These are phyloP conservation scores for Hermanozyma aechmeae DNA, from an alignment of 805 yeast genomes.

Conservation along the genomic window DNA sequence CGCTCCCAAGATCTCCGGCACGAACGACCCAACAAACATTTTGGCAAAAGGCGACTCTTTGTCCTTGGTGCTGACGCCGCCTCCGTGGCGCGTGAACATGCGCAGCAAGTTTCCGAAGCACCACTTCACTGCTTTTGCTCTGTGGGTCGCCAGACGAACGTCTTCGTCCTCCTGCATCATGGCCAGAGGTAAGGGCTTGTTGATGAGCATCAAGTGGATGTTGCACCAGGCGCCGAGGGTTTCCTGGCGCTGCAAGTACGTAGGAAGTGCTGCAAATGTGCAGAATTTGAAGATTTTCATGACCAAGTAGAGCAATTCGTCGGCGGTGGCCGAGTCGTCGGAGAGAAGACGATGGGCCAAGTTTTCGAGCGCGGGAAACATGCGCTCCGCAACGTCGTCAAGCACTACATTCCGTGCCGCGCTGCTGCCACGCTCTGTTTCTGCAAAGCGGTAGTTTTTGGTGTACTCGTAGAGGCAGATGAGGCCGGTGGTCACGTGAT, in stretches of 20 bases:
- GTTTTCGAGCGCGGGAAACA: slow-evolving; percentile 28
- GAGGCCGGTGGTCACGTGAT: slow-evolving; percentile 30
- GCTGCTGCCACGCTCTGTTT: slow-evolving; percentile 30
- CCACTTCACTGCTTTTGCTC: slow-evolving; percentile 36
- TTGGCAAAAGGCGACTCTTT: slow-evolving; percentile 19
- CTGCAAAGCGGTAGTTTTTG: slow-evolving; percentile 30
- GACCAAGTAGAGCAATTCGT: slow-evolving; percentile 27
- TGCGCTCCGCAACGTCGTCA: slow-evolving; percentile 24
- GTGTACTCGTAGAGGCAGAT: slow-evolving; percentile 32
- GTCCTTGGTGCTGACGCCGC: slow-evolving; percentile 28
- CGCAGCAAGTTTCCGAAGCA: slow-evolving; percentile 35
- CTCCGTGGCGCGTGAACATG: slow-evolving; percentile 34
- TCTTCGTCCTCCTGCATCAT: slow-evolving; percentile 21
- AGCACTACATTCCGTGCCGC: slow-evolving; percentile 25
- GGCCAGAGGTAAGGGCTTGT: slow-evolving; percentile 27
- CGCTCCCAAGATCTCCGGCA: slow-evolving; percentile 32
- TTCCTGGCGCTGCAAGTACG: slow-evolving; percentile 24
- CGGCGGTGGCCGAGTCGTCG: slow-evolving; percentile 11
- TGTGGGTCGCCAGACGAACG: slow-evolving; percentile 6
- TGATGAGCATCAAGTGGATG: slow-evolving; percentile 26
- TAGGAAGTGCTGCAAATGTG: slow-evolving; percentile 28
- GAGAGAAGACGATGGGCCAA: slow-evolving; percentile 14
- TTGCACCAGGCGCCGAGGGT: slow-evolving; percentile 35
- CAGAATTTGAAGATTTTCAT: slow-evolving; percentile 32
- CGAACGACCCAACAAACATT: slow-evolving; percentile 25